These are phyloP conservation scores for Passiflora organensis DNA, from an alignment of 345 rosid genomes.

Conservation along the genomic window DNA sequence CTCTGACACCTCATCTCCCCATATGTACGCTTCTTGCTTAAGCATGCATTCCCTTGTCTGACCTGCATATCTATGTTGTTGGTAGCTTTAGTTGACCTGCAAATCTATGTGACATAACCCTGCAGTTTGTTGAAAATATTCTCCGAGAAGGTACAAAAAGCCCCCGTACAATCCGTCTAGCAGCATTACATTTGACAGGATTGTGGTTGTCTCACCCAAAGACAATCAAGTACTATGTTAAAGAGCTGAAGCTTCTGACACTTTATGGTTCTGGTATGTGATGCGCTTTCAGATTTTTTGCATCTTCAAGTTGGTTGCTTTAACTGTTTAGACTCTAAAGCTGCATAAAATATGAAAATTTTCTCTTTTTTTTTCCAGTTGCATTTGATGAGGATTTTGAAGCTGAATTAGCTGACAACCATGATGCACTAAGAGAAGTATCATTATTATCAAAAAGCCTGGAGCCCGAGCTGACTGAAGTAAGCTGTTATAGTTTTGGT, in stretches of 20 bases:
- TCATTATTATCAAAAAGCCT: slow-evolving; percentile 60
- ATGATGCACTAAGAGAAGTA: slow-evolving; percentile 77
- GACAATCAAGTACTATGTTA: slow-evolving; percentile 63
- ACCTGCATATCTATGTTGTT: background rate
- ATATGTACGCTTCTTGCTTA: too few relatives aligned
- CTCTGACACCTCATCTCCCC: background rate
- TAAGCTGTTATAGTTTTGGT: slow-evolving; percentile 23
- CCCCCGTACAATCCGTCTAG: slow-evolving; percentile 96
- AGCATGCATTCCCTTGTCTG: background rate
- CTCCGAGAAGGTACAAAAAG: slow-evolving; percentile 89
- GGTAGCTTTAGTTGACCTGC: background rate
- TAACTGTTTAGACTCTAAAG: background rate
- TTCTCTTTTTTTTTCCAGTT: slow-evolving; percentile 50
- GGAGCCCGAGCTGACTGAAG: slow-evolving; percentile 77
- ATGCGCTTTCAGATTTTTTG: slow-evolving; percentile 7
- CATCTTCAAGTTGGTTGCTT: background rate
- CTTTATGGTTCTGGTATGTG: slow-evolving; percentile 87
- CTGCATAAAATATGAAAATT: too few relatives aligned
- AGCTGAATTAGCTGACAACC: slow-evolving; percentile 75
- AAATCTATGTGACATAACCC: slow-evolving; percentile 1
- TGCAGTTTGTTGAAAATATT: slow-evolving; percentile 77
- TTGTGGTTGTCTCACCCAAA: slow-evolving; percentile 71
- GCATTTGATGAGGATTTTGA: slow-evolving; percentile 99
- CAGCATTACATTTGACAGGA: slow-evolving; percentile 89
- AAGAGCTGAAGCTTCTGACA: slow-evolving; percentile 79